Base-by-base conservation (phyloP, 2,329 filamentous ascomycete species). In the Epichloe brachyelytri region DNA sequence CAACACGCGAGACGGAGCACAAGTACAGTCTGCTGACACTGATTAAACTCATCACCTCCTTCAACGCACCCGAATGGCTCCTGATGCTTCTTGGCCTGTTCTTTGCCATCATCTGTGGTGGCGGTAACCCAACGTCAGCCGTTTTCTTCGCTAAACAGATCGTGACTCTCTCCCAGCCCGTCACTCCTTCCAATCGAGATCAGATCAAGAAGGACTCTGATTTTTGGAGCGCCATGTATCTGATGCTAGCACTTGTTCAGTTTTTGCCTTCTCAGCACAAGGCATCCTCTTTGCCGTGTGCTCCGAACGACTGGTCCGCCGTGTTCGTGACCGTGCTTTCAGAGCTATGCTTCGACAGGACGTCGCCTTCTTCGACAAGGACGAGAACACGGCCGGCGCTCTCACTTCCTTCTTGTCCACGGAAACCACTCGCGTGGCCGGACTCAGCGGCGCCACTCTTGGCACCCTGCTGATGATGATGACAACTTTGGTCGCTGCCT, bases 121-220 rank as follows among this genome's bases (percentile, higher is more conserved):
- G 82, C 54, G 88, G 85, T 48, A 89, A 95, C 63, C 87, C 87
- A 11, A 80, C 77, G 0, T 60, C 66, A 36, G 60, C 67, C 51
- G 80, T 96, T 56, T 85, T 97, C 68, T 94, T 96, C 61, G 85
- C 89, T 60, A 95, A 96, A 67, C 79, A 88, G 52, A 90, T 97
- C 65, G 79, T 80, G 54, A 79, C 82, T 8, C 74, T 93, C 12
- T 79, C 83, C 7, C 69, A 66, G 2, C 65, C 68, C 11, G 57
- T 83, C 19, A 78, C 73, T 26, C 66, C 69, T 15, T 65, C 58
- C 37, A 73, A 74, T 64, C 79, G 72, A 41, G 67, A 63, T 33
- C 67, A 80, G 50, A 74, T 94, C 49, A 79, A 83, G 57, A 72
- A 76, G 17, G 78, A 91, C 53, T 82, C 85, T 19, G 80, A 88